These are phyloP conservation scores for Cryptococcus sp. DNA, from an alignment of 1,284 basidiomycete species.

Conservation along the genomic window DNA sequence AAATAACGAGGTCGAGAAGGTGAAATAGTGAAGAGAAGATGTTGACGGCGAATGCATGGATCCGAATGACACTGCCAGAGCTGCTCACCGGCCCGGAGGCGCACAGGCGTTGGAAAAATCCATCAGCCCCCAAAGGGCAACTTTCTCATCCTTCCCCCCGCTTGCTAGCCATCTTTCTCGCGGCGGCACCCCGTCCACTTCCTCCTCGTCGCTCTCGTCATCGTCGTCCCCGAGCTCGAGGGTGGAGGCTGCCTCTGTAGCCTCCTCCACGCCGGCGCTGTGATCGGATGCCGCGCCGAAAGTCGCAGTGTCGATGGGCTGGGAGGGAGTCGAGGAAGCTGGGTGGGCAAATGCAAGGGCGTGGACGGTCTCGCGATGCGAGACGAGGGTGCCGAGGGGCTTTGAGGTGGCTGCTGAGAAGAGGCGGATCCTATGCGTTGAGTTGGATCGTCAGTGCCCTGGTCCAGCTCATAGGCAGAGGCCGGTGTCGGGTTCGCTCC, in stretches of 20 bases:
- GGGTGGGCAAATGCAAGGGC: slow-evolving; percentile 63
- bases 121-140: slow-evolving; percentile 74
- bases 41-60: too few relatives aligned
- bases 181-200: slow-evolving; percentile 54
- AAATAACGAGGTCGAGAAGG: too few relatives aligned
- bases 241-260: slow-evolving; percentile 10
- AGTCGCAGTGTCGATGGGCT: neutral
- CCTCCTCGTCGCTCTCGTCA: slow-evolving; percentile 57
- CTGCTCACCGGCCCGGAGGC: too few relatives aligned
- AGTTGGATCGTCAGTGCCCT: neutral
- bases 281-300: neutral
- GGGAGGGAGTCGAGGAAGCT: neutral
- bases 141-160: slow-evolving; percentile 68
- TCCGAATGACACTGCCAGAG: too few relatives aligned
- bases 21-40: too few relatives aligned
- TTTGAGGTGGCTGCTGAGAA: slow-evolving; percentile 73
- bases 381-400: slow-evolving; percentile 69
- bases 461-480: neutral
- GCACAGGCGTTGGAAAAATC: slow-evolving; percentile 53
- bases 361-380: slow-evolving; percentile 73
- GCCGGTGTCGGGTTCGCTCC: neutral
- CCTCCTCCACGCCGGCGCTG: neutral
- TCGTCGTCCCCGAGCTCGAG: slow-evolving; percentile 12
- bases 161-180: slow-evolving; percentile 63
- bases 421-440: slow-evolving; percentile 71